These are phyloP conservation scores for Ceraceosorus bombacis DNA, from an alignment of 1,284 basidiomycete species.

Conservation along the genomic window DNA sequence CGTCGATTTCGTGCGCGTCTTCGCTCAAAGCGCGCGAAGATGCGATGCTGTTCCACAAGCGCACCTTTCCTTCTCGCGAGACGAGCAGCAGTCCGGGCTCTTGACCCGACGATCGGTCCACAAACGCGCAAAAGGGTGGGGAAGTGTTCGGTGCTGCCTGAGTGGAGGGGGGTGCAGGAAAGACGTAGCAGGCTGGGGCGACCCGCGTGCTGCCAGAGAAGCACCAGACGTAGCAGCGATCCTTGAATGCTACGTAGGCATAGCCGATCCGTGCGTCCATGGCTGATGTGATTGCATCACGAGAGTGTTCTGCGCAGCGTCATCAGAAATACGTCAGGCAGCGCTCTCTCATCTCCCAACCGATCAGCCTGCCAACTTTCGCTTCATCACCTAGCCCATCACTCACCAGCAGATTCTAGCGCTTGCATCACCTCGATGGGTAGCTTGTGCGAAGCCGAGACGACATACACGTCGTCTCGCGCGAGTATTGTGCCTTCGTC, in stretches of 20 bases:
- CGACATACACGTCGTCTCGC: slow-evolving; percentile 26
- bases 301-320: slow-evolving; percentile 21
- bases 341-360: too few species aligned
- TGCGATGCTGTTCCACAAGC: slow-evolving; percentile 34
- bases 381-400: too few species aligned
- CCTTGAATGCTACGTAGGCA: slow-evolving; percentile 30
- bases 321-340: neutral
- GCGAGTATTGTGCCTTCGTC: slow-evolving; percentile 27
- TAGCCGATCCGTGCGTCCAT: slow-evolving; percentile 34
- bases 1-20: slow-evolving; percentile 17
- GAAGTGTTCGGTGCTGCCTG: slow-evolving; percentile 11
- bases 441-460: slow-evolving; percentile 25
- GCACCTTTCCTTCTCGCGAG: slow-evolving; percentile 22
- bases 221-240: slow-evolving; percentile 39
- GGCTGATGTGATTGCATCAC: slow-evolving; percentile 25
- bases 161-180: slow-evolving; percentile 16
- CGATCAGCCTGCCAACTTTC: neutral
- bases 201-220: slow-evolving; percentile 23
- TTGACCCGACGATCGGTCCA: slow-evolving; percentile 17
- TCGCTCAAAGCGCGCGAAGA: slow-evolving; percentile 20
- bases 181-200: slow-evolving; percentile 31
- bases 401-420: slow-evolving; percentile 15
- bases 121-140: slow-evolving; percentile 21
- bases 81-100: slow-evolving; percentile 36
- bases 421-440: slow-evolving; percentile 25